Percentiles rank a stretch among this genome's conserved stretches.
Evolutionary conservation across 164 flowering plant genomes (phyloP).

Genomic region (Liquidambar formosana): DNA sequence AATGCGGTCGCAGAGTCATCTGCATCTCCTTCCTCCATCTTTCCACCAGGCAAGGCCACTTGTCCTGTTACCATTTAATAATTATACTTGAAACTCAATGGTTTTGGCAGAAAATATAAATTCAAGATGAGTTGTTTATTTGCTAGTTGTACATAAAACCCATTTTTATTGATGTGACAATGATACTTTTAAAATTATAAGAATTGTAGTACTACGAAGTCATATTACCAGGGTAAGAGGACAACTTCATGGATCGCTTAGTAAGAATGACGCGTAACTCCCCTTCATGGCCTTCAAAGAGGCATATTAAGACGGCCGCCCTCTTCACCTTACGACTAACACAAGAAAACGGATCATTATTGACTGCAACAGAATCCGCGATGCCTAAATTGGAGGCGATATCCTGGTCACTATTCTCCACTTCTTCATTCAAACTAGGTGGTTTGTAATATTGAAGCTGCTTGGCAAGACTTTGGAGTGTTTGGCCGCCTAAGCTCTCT

Average conservation of each 20-base stretch:
- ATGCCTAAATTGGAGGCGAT: too few relatives aligned
- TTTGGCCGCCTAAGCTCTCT: slow-evolving; percentile 13
- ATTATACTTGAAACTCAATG: too few relatives aligned
- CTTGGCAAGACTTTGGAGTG: slow-evolving; percentile 15
- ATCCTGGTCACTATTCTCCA: background rate
- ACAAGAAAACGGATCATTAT: too few relatives aligned
- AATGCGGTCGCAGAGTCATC: slow-evolving; percentile 45
- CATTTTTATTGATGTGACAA: too few relatives aligned
- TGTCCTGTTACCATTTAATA: slow-evolving; percentile 25
- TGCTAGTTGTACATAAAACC: too few relatives aligned
- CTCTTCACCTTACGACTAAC: too few relatives aligned
- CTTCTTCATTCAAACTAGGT: background rate
- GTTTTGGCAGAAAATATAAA: too few relatives aligned
- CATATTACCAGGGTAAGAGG: slow-evolving; percentile 36
- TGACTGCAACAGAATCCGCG: background rate
- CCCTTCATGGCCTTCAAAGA: slow-evolving; percentile 30
- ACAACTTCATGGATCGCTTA: slow-evolving; percentile 33
- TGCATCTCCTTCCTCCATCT: slow-evolving; percentile 38
- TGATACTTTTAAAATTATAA: too few relatives aligned
- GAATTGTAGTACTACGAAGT: too few relatives aligned
- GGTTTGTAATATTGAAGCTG: slow-evolving; percentile 16
- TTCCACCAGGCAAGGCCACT: slow-evolving; percentile 51
- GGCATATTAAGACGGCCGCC: slow-evolving; percentile 47
- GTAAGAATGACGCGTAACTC: slow-evolving; percentile 48
- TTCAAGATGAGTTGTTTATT: too few relatives aligned